These are phyloP conservation scores for Thecaphora thlaspeos DNA, from an alignment of 1,284 basidiomycete species.

Conservation along the genomic window DNA sequence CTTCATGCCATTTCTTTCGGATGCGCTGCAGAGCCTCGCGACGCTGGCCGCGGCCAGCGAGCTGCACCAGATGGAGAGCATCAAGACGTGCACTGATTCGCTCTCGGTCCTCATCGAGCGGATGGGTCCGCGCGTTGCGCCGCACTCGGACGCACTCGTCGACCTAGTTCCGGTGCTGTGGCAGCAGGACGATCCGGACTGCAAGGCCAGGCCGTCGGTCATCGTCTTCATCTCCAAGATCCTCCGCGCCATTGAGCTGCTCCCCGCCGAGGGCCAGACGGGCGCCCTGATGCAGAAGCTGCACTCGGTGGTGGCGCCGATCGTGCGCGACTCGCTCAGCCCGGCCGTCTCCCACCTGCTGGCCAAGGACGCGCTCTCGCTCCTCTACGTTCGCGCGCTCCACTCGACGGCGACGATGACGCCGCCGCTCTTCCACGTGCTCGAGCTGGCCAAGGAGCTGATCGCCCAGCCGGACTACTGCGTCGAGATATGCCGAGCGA, in stretches of 20 bases:
- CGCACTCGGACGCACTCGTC: slow-evolving; percentile 40
- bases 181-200: slow-evolving; percentile 48
- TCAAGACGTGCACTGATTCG: slow-evolving; percentile 49
- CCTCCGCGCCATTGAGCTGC: slow-evolving; percentile 42
- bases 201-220: slow-evolving; percentile 47
- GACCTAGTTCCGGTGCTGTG: slow-evolving; percentile 51
- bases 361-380: slow-evolving; percentile 49
- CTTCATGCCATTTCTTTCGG: slow-evolving; percentile 45
- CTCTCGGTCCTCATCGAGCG: slow-evolving; percentile 53
- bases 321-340: slow-evolving; percentile 45
- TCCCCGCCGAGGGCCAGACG: slow-evolving; percentile 19
- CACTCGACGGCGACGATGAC: slow-evolving; percentile 46
- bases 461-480: slow-evolving; percentile 49
- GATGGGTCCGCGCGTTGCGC: slow-evolving; percentile 45
- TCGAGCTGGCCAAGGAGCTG: slow-evolving; percentile 34
- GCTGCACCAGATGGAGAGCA: slow-evolving; percentile 48
- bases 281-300: slow-evolving; percentile 33
- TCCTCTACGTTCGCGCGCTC: slow-evolving; percentile 51
- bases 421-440: slow-evolving; percentile 40
- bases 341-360: slow-evolving; percentile 38
- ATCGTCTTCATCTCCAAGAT: slow-evolving; percentile 52
- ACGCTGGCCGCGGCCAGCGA: slow-evolving; percentile 40
- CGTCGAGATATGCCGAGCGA: slow-evolving; percentile 46
- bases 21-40: slow-evolving; percentile 40
- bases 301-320: slow-evolving; percentile 44